phyloP scores from a whole-genome alignment of 257 asterid genomes.

The Nicotiana tabacum region DNA sequence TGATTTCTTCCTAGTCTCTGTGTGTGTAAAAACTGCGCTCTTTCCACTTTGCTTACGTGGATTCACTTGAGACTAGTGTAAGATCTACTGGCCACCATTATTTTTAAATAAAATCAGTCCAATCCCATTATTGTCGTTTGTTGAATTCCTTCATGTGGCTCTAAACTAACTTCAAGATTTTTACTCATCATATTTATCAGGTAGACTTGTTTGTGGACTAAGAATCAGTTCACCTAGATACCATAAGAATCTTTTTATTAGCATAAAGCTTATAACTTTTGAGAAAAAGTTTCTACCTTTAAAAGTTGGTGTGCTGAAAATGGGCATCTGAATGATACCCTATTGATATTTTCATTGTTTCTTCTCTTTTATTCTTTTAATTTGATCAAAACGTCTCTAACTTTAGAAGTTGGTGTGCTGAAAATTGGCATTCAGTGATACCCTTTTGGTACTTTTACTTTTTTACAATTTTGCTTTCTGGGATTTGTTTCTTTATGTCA shows the following conservation, averaged over 20 bases:
- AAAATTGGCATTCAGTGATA: not conserved
- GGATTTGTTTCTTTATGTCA: not conserved
- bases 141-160: not conserved
- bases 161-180: not conserved
- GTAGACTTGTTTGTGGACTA: not conserved
- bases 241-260: not conserved
- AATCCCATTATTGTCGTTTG: constrained; percentile 2
- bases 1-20: not conserved
- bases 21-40: not conserved
- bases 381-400: not conserved
- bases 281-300: not conserved
- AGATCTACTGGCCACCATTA: not conserved
- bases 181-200: constrained; percentile 6
- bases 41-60: not conserved
- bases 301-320: not conserved
- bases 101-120: not conserved
- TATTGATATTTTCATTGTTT: not conserved
- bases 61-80: not conserved
- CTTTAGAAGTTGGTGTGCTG: not conserved
- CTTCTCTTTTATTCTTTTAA: not conserved
- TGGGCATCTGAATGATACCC: not conserved
- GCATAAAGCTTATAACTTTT: not conserved
- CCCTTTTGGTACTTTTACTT: not conserved
- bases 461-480: not conserved
- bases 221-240: not conserved